Base-by-base conservation (phyloP, 2,329 filamentous ascomycete species). In the Arthrobotrys musiformis region DNA sequence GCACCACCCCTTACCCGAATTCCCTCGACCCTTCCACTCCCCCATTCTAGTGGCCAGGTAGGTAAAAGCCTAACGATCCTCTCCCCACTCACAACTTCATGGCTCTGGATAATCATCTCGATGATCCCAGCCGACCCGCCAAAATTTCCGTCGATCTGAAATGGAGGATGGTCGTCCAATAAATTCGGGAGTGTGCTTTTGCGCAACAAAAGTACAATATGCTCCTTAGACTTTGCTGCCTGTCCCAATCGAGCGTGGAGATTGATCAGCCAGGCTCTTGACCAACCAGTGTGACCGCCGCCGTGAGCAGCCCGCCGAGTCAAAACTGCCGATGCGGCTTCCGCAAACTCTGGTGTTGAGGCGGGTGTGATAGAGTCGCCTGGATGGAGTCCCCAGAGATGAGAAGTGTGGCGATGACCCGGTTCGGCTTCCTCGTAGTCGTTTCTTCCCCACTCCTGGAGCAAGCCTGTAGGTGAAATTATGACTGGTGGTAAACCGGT, bases 141-240 rank as follows among this genome's bases (percentile, higher is more conserved):
- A 75, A 87, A 85, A 64, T 87, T 87, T 0, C 86, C 86, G 79
- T 87, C 86, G 22, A 86, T 86, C 77, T 87, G 86, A 77, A 87
- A 86, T 11, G 84, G 84, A 0, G 85, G 85, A 50, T 85, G 85
- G 6, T 82, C 83, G 61, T 86, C 85, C 1, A 86, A 78, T 68
- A 86, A 79, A 79, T 86, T 87, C 0, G 84, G 82, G 17, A 86
- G 79, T 0, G 85, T 86, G 2, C 85, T 85, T 2, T 83, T 80
- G 11, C 80, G 81, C 33, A 86, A 78, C 5, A 86, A 79, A n/a
- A 81, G 80, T 17, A 84, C 80, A 24, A 86, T 79, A 70, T 86
- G 83, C 30, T 81, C 79, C 40, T 82, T 79, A 64, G 83, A 83
- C 40, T 84, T 82, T 40, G 83, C 82, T 2, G 80, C 79, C 69